Conservation (phyloP, 768 basidiomycete species). For the Saitozyma sp. region DNA sequence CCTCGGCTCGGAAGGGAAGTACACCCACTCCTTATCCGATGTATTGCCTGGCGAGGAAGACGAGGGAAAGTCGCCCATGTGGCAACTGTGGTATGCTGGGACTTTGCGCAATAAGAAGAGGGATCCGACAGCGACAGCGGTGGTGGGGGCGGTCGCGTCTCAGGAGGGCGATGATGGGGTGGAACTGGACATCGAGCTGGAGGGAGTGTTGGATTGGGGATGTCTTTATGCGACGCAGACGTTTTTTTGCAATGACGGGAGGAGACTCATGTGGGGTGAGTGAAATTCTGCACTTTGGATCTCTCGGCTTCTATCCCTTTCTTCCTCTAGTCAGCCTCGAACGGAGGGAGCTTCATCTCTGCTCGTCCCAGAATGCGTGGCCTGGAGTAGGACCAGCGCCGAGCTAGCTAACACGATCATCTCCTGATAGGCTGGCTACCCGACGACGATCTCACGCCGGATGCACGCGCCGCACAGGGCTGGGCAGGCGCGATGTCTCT, state of each 20-base stretch:
- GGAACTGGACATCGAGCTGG: neutral
- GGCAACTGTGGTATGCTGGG: constrained; percentile 3
- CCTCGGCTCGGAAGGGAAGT: constrained; percentile 10
- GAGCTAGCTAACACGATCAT: too few species aligned
- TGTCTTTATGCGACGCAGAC: constrained; percentile 8
- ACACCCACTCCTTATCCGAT: neutral
- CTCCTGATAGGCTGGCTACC: neutral
- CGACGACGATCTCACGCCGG: constrained; percentile 4
- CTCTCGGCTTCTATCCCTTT: neutral
- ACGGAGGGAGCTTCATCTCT: too few species aligned
- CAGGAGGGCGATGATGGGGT: neutral
- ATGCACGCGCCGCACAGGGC: constrained; percentile 1
- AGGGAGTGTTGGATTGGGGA: constrained; percentile 12
- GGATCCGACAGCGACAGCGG: neutral
- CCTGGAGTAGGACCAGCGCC: too few species aligned
- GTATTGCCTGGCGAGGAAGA: neutral
- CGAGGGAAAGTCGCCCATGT: constrained; percentile 2
- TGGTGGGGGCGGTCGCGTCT: neutral
- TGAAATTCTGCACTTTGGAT: neutral
- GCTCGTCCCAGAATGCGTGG: too few species aligned
- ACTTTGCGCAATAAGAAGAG: neutral
- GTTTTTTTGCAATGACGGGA: neutral
- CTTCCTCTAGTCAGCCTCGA: too few species aligned
- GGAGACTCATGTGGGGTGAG: constrained; percentile 7
- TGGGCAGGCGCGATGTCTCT: constrained; percentile 10